phyloP scores from a whole-genome alignment of 2,329 filamentous ascomycete genomes.

The Chaetomiaceae sp. region DNA sequence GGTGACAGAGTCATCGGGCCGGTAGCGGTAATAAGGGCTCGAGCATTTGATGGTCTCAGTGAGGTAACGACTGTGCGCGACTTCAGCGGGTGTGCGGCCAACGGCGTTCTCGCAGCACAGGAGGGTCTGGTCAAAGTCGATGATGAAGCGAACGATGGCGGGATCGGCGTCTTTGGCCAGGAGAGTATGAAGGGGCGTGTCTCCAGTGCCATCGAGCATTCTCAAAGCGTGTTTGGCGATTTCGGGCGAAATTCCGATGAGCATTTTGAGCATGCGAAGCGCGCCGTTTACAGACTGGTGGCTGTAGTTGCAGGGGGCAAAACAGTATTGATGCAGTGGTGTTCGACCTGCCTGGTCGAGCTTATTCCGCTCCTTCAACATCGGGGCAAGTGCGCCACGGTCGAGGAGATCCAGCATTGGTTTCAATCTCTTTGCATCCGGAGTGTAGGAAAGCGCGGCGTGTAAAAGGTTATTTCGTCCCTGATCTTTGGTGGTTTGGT shows the following conservation, averaged over 20 bases:
- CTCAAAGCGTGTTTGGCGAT: conserved; percentile 46
- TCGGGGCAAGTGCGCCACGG: conserved; percentile 48
- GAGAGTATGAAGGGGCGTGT: conserved; percentile 60
- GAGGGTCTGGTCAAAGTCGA: conserved; percentile 55
- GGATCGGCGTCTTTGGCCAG: conserved; percentile 37
- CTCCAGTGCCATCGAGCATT: conserved; percentile 59
- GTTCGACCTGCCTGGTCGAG: conserved; percentile 52
- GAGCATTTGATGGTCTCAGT: conserved; percentile 20
- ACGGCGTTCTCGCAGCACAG: conserved; percentile 71
- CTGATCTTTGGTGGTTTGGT: conserved; percentile 61
- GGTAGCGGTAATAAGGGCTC: neutral
- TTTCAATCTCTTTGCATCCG: conserved; percentile 36
- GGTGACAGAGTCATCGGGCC: neutral
- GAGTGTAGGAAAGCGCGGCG: conserved; percentile 39
- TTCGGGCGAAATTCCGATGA: conserved; percentile 51
- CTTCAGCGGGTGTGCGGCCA: conserved; percentile 67
- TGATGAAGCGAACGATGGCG: conserved; percentile 40
- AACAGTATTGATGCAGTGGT: conserved; percentile 60
- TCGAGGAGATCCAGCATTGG: conserved; percentile 57
- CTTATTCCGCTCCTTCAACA: conserved; percentile 57
- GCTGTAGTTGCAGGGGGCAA: neutral
- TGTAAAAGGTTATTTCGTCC: conserved; percentile 67
- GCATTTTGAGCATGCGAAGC: conserved; percentile 41
- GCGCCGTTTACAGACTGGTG: conserved; percentile 32
- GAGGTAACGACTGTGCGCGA: conserved; percentile 55